These are phyloP conservation scores for Naganishia albida DNA, from an alignment of 1,284 basidiomycete species.

Conservation along the genomic window DNA sequence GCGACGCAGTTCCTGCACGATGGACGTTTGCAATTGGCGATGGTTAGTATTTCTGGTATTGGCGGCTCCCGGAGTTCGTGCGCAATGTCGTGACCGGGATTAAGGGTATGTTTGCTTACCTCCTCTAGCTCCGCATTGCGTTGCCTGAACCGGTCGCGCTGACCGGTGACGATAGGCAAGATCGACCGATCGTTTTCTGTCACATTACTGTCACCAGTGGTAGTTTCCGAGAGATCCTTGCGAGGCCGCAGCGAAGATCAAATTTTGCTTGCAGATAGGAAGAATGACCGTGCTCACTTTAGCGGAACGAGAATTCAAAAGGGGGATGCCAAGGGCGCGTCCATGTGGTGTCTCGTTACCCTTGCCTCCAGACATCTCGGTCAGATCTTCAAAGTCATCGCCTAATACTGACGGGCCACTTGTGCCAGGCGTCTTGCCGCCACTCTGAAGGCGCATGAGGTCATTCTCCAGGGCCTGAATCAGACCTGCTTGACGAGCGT, in stretches of 20 bases:
- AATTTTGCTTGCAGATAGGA: background rate
- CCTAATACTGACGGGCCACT: too few species aligned
- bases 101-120: slow-evolving; percentile 56
- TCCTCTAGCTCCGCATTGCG: slow-evolving; percentile 96
- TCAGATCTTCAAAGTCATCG: background rate
- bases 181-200: slow-evolving; percentile 76
- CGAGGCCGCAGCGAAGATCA: background rate
- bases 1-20: slow-evolving; percentile 75
- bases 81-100: too few species aligned
- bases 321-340: background rate
- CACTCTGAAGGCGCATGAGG: slow-evolving; percentile 71
- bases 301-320: background rate
- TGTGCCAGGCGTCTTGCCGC: background rate
- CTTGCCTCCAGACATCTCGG: background rate
- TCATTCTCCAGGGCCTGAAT: slow-evolving; percentile 92
- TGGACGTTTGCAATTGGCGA: background rate
- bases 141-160: slow-evolving; percentile 91
- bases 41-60: slow-evolving; percentile 5
- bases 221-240: slow-evolving; percentile 47
- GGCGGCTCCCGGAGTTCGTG: too few species aligned
- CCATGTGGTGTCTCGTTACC: background rate
- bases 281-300: background rate
- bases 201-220: slow-evolving; percentile 34
- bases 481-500: slow-evolving; percentile 72
- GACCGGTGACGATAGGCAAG: slow-evolving; percentile 91